Base-by-base conservation (phyloP, 768 basidiomycete species). In the Cantharellus cinnabarinus region DNA sequence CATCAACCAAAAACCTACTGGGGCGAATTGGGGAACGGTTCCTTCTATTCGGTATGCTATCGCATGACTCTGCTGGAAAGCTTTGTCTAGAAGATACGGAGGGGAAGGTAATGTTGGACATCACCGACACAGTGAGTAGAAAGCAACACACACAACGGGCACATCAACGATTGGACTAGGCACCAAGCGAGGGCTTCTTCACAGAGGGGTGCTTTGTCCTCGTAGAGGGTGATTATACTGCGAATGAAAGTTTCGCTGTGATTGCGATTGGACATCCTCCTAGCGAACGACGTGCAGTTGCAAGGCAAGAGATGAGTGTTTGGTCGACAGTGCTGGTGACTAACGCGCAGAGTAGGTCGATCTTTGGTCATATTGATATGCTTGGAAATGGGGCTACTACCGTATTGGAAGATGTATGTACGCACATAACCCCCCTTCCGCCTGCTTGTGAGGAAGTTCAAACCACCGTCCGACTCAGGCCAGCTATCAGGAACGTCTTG, bases 181-280 rank as follows among this genome's bases (percentile, higher is more conserved):
- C 86, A 61, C 93, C 94, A 15, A 89, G 91, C 44, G 90, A 94
- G 66, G 95, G 95, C 1, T 68, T 99, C 3, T 98, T 95, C 66
- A 95, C 91, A 0, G 95, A 98, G 69, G 95, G 95, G 0, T 90
- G 84, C 60, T 86, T 97, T 69, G 89, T 90, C 0, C 77, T 99
- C 14, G 81, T 97, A 0, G 95, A 98, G 71, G 95, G 95, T 29
- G 88, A 91, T 66, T 99, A 97, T 67, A 97, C 88, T 0, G 83
- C 93, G 61, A 90, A 98, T 39, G 86, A 83, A 56, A 85, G 78
- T 1, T 74, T 99, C 56, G 78, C 84, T 63, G 89, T 97, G 3
- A 80, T 90, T 62, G 95, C 93, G 20, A 86, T 99, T 62, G 95
- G 95, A 2, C 94, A 98, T 70, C 95, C 95, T 1, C 95, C 95